Evolutionary conservation across 768 basidiomycete species (phyloP), one percentile per base, ranked within the genome.

Genomic region (Xerocomellus dryophilus): DNA sequence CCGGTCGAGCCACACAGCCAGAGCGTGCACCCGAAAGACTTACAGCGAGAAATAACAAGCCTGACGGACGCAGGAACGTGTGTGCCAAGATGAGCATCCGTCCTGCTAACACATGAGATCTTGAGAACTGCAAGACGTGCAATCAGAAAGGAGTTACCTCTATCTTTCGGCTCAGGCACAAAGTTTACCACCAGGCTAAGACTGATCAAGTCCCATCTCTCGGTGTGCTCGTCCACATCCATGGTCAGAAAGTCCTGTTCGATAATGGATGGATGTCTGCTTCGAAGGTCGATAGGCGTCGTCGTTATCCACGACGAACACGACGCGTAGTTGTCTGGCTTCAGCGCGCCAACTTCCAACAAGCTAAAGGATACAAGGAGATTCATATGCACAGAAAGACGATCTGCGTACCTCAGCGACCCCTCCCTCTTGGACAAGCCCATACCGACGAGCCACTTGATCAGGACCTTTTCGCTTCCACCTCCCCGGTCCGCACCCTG

Each of bases 151-250:
- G 4, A 42, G 23, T 58, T 54, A 90, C 93, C 93, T 83, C 94
- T 76, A 50, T 90, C 85, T 44, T 73, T 73, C 0, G 88, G 75
- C 25, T 83, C 78, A 21, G 90, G 85, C 2, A 93, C 89, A 64
- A 95, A 97, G 65, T 97, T 97, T 4, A 97, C 71, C 5, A 97
- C 94, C 34, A 97, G 73, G 62, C 92, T 93, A 23, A 95, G 81
- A 67, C 90, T 92, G 53, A 96, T 79, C 18, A 85, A 64, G 60
- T 92, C 86, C 88, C 92, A 97, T 60, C 74, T 75, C 55, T 72
- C 77, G 10, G 65, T 64, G 63, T 88, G 72, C 58, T 78, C 73
- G 17, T 61, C 65, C 47, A 68, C 60, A 47, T 86, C 81, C 69
- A 93, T 74, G 6, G 78, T 65, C 41, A 96, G 68, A 62, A 96